These are phyloP conservation scores for Saccharum hybrid DNA, from an alignment of 202 grass and related monocot species.

Conservation along the genomic window DNA sequence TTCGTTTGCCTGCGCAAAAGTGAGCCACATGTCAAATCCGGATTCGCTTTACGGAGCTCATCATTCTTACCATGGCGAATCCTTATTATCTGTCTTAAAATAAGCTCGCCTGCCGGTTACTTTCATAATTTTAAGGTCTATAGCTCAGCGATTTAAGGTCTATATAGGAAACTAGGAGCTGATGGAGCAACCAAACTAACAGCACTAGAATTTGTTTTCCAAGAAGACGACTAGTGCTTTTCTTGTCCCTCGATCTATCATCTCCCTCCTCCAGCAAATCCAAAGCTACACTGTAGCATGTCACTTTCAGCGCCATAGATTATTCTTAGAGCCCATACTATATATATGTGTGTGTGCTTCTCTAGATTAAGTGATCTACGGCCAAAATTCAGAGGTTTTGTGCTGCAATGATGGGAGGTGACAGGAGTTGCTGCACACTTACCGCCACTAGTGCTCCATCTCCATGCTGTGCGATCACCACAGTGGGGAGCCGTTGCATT, in stretches of 20 bases:
- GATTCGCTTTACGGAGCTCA: not conserved
- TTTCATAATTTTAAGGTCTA: not conserved
- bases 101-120: no score
- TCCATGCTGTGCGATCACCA: not conserved
- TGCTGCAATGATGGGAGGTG: slow-evolving; percentile 32
- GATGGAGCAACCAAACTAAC: not conserved
- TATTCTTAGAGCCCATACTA: not conserved
- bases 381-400: slow-evolving; percentile 7
- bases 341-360: not conserved
- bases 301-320: slow-evolving; percentile 9
- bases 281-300: slow-evolving; percentile 22
- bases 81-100: no score
- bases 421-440: slow-evolving; percentile 31
- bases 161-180: not conserved
- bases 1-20: not conserved
- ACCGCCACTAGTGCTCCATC: not conserved
- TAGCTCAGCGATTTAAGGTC: no score
- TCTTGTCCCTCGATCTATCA: not conserved
- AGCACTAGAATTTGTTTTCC: not conserved
- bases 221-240: slow-evolving; percentile 23
- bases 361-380: slow-evolving; percentile 34
- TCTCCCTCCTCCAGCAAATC: not conserved
- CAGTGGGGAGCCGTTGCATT: not conserved
- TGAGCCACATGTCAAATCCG: not conserved
- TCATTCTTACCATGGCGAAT: not conserved